Conservation (phyloP, 108 stramenopile genomes). For the Cyclotella kingstonii region DNA sequence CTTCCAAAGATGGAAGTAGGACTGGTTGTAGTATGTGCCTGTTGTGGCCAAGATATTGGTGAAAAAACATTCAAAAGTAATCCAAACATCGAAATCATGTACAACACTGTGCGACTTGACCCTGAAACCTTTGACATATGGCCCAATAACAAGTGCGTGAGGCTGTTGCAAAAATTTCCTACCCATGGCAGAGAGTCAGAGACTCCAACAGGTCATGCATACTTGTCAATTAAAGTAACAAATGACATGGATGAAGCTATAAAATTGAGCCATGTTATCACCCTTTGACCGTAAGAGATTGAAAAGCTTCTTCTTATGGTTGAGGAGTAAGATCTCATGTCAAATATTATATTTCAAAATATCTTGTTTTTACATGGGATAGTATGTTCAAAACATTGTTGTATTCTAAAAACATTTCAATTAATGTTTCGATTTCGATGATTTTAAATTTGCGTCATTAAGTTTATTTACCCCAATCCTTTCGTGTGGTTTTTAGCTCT, state of each 20-base stretch:
- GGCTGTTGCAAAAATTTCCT: conserved; percentile 35
- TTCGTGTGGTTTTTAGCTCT: no score
- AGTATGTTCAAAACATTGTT: no score
- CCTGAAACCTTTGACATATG: conserved; percentile 24
- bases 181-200: conserved; percentile 39
- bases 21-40: conserved; percentile 46
- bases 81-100: conserved; percentile 30
- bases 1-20: conserved; percentile 55
- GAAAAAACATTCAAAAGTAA: conserved; percentile 34
- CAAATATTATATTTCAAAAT: no score
- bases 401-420: no score
- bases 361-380: no score
- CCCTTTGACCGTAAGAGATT: no score
- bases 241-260: conserved; percentile 12
- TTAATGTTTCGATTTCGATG: no score
- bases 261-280: conserved; percentile 39
- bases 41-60: conserved; percentile 43
- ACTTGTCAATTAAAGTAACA: conserved; percentile 30
- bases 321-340: no score
- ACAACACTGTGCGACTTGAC: conserved; percentile 41
- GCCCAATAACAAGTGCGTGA: conserved; percentile 38
- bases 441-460: no score
- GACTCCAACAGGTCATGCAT: conserved; percentile 44
- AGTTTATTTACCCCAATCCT: no score
- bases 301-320: no score